Percentiles rank a stretch among this genome's conserved stretches.
Evolutionary conservation across 495 filamentous ascomycete genomes (phyloP).

Genomic region (Neurospora sublineolata): DNA sequence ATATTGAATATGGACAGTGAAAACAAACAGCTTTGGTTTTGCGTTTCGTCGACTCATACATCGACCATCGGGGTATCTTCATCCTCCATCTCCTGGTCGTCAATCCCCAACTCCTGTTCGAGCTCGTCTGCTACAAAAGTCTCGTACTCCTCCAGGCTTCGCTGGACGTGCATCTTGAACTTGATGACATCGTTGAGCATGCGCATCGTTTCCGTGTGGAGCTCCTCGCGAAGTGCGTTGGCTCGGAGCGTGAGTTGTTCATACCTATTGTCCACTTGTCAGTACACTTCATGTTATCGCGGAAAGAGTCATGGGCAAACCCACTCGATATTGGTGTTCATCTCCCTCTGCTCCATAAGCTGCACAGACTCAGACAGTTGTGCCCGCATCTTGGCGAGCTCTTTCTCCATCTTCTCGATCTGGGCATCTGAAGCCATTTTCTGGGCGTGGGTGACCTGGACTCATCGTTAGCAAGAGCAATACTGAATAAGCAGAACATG

Average conservation of each 20-base stretch:
- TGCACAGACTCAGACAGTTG: slow-evolving; percentile 80
- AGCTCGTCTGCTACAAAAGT: slow-evolving; percentile 84
- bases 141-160: slow-evolving; percentile 83
- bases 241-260: slow-evolving; percentile 80
- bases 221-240: slow-evolving; percentile 75
- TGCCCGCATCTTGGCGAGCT: slow-evolving; percentile 81
- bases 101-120: slow-evolving; percentile 60
- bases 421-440: slow-evolving; percentile 80
- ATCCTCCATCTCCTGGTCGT: slow-evolving; percentile 27
- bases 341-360: slow-evolving; percentile 87
- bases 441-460: slow-evolving; percentile 62
- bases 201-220: slow-evolving; percentile 90
- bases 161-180: slow-evolving; percentile 96
- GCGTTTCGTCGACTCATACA: slow-evolving; percentile 10
- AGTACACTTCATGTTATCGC: slow-evolving; percentile 5
- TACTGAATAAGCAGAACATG: background rate
- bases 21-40: slow-evolving; percentile 15
- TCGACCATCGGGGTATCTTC: slow-evolving; percentile 21
- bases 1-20: background rate
- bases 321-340: slow-evolving; percentile 91
- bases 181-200: slow-evolving; percentile 96
- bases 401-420: slow-evolving; percentile 97
- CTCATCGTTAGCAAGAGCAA: slow-evolving; percentile 1
- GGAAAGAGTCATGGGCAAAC: slow-evolving; percentile 15
- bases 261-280: slow-evolving; percentile 43